Base-by-base conservation (phyloP, 192 early-diverging fungal species). In the Kappamyces sp. region DNA sequence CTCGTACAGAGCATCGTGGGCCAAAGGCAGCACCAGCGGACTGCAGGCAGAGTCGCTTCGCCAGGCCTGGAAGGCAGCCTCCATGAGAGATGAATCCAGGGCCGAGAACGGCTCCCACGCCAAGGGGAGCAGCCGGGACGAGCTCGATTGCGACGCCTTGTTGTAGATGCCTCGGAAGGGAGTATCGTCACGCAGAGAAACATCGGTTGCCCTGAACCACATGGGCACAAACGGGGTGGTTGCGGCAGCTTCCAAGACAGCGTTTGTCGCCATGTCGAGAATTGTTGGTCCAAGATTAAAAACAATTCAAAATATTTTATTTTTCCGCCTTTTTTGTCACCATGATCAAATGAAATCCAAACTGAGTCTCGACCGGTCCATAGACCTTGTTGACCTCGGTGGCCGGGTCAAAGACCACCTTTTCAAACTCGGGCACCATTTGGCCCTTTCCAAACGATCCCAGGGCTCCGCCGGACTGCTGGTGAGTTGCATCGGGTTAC, bases 1-100 rank as follows among this genome's bases (percentile, higher is more conserved):
- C 69, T 92, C 87, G 72, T 85, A 90, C 35, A 92, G 66, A 60
- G 83, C 67, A 59, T 92, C 90, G 58, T 92, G 87, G 55, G 86
- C 34, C 23, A 39, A 2, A 7, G 50, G 4, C 4, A 53, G 48
- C 53, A 4, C 12, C 23, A 8, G 12, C 4, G 23, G 23, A 12
- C 34, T 33, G 33, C 32, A 3, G 31, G 42, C n/a, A 7, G 51
- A 9, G 37, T 53, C n/a, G 6, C 33, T 3, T 36, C 47, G 52
- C 31, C 34, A 2, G 15, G 51, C 37, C 53, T 64, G 70, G 9
- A 47, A 73, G 44, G 61, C 64, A 4, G 58, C 61, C 53, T 75
- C 77, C 40, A 75, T 66, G 12, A 40, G 35, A 34, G 64, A 54
- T 2, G 77, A 79, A 54, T 75, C 77, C 10, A 51, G 9, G 10